Evolutionary conservation across 1,139 yeast genomes (phyloP), one percentile per base, ranked within the genome.

Genomic region (Geotrichum histeridarum): DNA sequence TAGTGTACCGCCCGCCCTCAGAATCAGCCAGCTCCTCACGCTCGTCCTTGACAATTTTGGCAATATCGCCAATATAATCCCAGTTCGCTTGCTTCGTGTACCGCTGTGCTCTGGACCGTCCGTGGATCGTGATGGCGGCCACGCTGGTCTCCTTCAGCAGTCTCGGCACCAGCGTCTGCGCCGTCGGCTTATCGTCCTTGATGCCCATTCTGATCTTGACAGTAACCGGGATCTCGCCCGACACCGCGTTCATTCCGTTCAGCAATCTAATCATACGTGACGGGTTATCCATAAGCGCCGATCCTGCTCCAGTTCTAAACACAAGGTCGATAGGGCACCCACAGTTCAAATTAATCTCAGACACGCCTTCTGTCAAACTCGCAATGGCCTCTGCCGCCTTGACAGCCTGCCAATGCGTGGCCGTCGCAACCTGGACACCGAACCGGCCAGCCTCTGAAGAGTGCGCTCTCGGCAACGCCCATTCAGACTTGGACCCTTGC

Each of bases 391-490:
- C 97, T 8, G 95, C 84, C 2, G 96, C 95, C 69, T 88, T 90
- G 38, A 93, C 81, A 3, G 95, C 95, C 61, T 91, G 94, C 95
- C 96, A 89, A 58, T 88, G 91, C 70, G 90, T 91, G 15, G 91
- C 76, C 22, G 96, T 82, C 1, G 99, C 97, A 43, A 93, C 80
- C 72, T 93, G 99, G 15, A 90, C 89, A 53, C 97, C 99, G 70
- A 86, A 94, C 0, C 94, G 94, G 4, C 94, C 95, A 57, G 78
- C 77, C 69, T 93, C 99, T 6, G 82, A 73, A 27, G 73, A 68
- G 67, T 93, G 98, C 2, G 96, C 95, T 64, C 93, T 86, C 31
- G 97, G 90, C 51, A 93, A 76, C 0, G 99, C 99, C 99, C 99
- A 93, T 71, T 93, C 99, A 1, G 95, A 82, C 67, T 89, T 88